Evolutionary conservation across 345 rosid species (phyloP), one percentile per base, ranked within the genome.

Genomic region (Eutrema yunnanense): DNA sequence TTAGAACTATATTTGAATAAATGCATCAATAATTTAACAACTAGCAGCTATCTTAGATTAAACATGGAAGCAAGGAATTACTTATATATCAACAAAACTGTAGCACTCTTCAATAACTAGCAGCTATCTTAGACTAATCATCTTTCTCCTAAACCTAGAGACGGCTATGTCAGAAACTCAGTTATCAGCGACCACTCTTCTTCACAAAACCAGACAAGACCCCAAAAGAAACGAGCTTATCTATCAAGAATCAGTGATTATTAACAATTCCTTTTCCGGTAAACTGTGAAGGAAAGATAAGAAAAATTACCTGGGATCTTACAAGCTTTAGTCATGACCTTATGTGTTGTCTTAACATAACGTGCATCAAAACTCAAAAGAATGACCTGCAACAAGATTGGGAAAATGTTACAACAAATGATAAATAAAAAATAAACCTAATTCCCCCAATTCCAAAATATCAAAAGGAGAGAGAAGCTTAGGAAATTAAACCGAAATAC

Each of bases 291-390:
- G 38, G 38, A 14, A 46, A 62, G 9, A 2, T n/a, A n/a, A 6
- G 13, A 44, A 44, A n/a, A 7, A 4, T 13, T 62, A 65, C 71
- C 71, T 51, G 59, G 71, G 48, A 66, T 51, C 59, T 37, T 27
- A 51, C 19, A 8, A 51, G 38, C 29, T 66, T n/a, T 66, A 52
- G 14, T 2, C 5, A 50, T 1, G 37, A 40, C 37, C 58, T 66
- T 51, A 22, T 50, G 13, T 51, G 47, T 26, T 30, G 66, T 29
- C 51, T 61, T 61, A 42, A 8, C 50, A 61, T 42, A 11, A 61
- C 22, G 19, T 61, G 27, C 11, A 43, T 61, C 10, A 37, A 61
- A 29, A 29, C 36, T 11, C 58, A 66, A 22, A 13, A 4, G 22
- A 51, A 66, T 36, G 27, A 12, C 71, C 60, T 66, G 71, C 59